These are phyloP conservation scores for Penicillium chermesinum DNA, from an alignment of 495 filamentous ascomycete species.

Conservation along the genomic window DNA sequence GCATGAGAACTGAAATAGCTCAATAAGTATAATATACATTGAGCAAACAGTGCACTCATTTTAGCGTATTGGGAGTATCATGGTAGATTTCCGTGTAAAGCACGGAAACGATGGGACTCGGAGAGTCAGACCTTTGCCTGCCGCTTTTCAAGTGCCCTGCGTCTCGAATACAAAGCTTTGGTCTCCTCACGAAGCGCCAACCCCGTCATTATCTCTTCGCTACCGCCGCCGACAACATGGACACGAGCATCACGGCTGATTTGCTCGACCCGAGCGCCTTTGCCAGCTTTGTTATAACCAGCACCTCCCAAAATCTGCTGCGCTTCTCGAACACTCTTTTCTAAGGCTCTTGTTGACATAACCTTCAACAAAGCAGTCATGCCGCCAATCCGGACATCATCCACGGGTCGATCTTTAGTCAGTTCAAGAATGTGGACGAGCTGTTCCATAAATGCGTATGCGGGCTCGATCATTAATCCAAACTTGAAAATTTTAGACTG, in stretches of 20 bases:
- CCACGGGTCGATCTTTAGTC: constrained; percentile 28
- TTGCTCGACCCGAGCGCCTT: constrained; percentile 50
- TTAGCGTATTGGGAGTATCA: too few relatives aligned
- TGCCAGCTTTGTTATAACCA: constrained; percentile 49
- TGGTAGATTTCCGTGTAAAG: too few relatives aligned
- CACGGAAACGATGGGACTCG: background rate
- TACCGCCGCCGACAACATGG: constrained; percentile 54
- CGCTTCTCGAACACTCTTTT: constrained; percentile 53
- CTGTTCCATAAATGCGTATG: constrained; percentile 46
- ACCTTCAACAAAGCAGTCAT: constrained; percentile 50
- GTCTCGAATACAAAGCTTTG: constrained; percentile 32
- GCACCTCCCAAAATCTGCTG: constrained; percentile 58
- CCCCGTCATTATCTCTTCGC: constrained; percentile 53
- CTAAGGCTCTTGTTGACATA: constrained; percentile 48
- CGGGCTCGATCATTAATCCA: constrained; percentile 45
- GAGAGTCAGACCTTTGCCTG: constrained; percentile 27
- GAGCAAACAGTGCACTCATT: too few relatives aligned
- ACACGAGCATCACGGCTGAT: constrained; percentile 53
- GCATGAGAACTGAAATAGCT: too few relatives aligned
- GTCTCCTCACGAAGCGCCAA: constrained; percentile 45
- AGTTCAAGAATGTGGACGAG: constrained; percentile 41
- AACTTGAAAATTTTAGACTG: constrained; percentile 46
- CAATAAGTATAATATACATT: too few relatives aligned
- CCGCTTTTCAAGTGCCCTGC: constrained; percentile 28
- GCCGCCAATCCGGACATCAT: constrained; percentile 43